phyloP scores from a whole-genome alignment of 768 basidiomycete species.

The Podaxis pistillaris region DNA sequence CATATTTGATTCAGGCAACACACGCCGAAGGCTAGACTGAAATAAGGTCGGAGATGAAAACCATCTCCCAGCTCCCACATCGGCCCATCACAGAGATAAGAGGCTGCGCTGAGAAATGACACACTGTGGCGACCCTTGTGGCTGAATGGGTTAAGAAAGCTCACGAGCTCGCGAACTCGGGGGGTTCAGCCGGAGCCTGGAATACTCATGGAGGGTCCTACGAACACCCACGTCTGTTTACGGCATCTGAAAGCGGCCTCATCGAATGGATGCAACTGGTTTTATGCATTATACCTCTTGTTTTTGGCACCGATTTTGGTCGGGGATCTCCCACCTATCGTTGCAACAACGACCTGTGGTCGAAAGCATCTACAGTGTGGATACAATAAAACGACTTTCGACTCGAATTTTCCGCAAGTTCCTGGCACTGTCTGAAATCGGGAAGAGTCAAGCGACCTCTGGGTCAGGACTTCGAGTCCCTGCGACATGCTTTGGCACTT shows the following conservation, averaged over 20 bases:
- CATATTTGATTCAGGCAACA: background rate
- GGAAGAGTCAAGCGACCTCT: background rate
- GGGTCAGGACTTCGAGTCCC: background rate
- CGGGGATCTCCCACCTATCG: background rate
- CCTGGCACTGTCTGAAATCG: background rate
- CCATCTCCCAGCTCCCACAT: background rate
- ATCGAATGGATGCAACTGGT: too few species aligned
- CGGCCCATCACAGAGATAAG: background rate
- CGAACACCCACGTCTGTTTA: too few species aligned
- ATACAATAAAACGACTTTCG: background rate
- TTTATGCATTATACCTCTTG: too few species aligned
- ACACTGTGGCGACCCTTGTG: background rate
- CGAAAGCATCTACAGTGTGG: background rate
- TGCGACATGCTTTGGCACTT: background rate
- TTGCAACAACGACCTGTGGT: background rate
- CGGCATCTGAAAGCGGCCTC: too few species aligned
- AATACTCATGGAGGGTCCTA: background rate
- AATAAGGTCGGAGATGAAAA: background rate
- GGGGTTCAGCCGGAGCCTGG: background rate
- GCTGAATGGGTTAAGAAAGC: conserved; percentile 6
- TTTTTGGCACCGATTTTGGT: background rate
- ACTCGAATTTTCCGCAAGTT: background rate
- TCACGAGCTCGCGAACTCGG: background rate
- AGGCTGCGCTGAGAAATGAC: background rate
- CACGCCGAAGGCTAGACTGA: background rate